A percentile compares a stretch with the other conserved stretches of the same genome.
These are phyloP conservation scores for Vinca minor DNA, from an alignment of 257 asterid genomes.

Conservation along the genomic window DNA sequence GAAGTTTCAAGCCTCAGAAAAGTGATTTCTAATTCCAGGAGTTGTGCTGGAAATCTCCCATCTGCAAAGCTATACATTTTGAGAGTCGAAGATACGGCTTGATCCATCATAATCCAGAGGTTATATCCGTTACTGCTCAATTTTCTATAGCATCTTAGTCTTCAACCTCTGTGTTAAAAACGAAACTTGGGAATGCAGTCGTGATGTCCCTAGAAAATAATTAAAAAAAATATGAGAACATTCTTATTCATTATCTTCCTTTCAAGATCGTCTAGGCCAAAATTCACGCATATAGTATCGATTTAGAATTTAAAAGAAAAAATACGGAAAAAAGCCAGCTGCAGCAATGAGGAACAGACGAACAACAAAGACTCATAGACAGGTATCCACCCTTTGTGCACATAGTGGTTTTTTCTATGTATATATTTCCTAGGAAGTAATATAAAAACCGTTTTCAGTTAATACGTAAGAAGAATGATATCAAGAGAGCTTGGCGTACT, in stretches of 20 bases:
- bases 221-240: background rate
- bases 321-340: background rate
- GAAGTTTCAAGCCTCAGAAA: background rate
- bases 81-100: background rate
- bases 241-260: background rate
- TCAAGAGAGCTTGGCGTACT: constrained; percentile 29
- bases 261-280: background rate
- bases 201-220: constrained; percentile 48
- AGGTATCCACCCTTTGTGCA: background rate
- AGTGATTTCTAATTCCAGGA: background rate
- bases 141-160: constrained; percentile 26
- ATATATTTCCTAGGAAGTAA: background rate
- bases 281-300: background rate
- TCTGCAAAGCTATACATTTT: background rate
- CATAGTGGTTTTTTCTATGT: background rate
- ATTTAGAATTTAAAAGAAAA: background rate
- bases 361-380: background rate
- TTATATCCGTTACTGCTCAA: background rate
- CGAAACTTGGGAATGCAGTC: constrained; percentile 59
- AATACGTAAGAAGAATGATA: background rate
- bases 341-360: background rate
- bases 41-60: background rate
- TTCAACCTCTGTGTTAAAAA: constrained; percentile 58
- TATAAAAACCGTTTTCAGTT: background rate
- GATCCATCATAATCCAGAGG: background rate